Percentiles rank a stretch among this genome's conserved stretches.
These are phyloP conservation scores for Fragaria nilgerrensis DNA, from an alignment of 306 rosid species.

Conservation along the genomic window DNA sequence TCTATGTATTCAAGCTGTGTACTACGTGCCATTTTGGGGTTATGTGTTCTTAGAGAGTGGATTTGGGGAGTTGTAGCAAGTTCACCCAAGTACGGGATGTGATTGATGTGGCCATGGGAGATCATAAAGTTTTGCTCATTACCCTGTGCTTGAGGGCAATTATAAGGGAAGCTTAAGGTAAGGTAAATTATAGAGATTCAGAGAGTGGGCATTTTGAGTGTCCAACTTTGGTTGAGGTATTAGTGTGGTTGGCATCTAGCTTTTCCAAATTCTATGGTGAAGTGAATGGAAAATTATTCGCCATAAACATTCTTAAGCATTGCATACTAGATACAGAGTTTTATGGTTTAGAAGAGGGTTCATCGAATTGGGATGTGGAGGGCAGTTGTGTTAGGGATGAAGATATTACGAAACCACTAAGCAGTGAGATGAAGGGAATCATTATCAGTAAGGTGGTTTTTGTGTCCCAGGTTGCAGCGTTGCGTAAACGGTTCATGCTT, in stretches of 20 bases:
- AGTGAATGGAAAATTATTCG: slow-evolving; percentile 48
- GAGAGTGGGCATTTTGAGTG: slow-evolving; percentile 33
- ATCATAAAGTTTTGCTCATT: slow-evolving; percentile 51
- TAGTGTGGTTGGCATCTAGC: slow-evolving; percentile 63
- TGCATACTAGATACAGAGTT: slow-evolving; percentile 34
- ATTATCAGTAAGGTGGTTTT: slow-evolving; percentile 27
- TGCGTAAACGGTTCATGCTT: slow-evolving; percentile 70
- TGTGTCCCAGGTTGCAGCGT: slow-evolving; percentile 69
- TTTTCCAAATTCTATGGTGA: slow-evolving; percentile 65
- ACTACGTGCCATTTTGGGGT: slow-evolving; percentile 37
- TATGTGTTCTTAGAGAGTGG: slow-evolving; percentile 27
- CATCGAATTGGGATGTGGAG: slow-evolving; percentile 10
- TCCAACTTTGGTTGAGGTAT: slow-evolving; percentile 50
- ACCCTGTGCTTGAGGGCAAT: slow-evolving; percentile 58
- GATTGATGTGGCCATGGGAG: slow-evolving; percentile 54
- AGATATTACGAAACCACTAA: slow-evolving; percentile 11
- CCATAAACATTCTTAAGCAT: slow-evolving; percentile 47
- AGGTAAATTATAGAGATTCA: slow-evolving; percentile 13
- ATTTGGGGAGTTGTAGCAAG: slow-evolving; percentile 39
- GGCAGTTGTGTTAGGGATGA: slow-evolving; percentile 8
- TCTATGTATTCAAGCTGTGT: slow-evolving; percentile 31
- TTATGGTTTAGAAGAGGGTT: slow-evolving; percentile 25
- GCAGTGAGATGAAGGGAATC: slow-evolving; percentile 19
- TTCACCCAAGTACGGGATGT: slow-evolving; percentile 66
- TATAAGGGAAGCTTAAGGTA: slow-evolving; percentile 46